A percentile compares a stretch with the other conserved stretches of the same genome.
Evolutionary conservation across 2,329 filamentous ascomycete species (phyloP).

Genomic region (Phymatotrichopsis omnivora): DNA sequence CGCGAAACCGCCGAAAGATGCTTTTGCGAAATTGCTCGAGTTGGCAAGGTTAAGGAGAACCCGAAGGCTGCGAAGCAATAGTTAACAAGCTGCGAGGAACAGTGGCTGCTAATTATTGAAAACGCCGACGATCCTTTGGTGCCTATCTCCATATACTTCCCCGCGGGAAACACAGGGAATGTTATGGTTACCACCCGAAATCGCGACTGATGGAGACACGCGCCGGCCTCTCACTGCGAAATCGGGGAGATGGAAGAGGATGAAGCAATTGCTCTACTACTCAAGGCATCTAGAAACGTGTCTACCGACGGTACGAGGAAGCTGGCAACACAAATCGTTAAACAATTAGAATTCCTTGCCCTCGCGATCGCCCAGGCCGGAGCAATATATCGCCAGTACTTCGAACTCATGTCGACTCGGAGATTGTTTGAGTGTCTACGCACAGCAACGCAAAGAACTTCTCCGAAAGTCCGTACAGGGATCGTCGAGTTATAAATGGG

Average conservation of each 20-base stretch:
- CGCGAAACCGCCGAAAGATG: conserved; percentile 9
- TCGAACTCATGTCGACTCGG: neutral
- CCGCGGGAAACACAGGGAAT: neutral
- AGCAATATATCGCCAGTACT: neutral
- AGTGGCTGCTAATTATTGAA: conserved; percentile 37
- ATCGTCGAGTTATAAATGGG: too few species aligned
- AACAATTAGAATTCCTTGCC: neutral
- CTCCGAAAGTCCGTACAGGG: too few species aligned
- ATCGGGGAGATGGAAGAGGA: conserved; percentile 1
- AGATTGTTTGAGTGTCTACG: neutral
- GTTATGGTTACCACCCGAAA: conserved; percentile 35
- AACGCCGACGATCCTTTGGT: conserved; percentile 36
- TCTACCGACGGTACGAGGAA: too few species aligned
- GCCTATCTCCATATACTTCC: conserved; percentile 33
- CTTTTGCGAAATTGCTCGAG: conserved; percentile 25
- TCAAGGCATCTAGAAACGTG: neutral
- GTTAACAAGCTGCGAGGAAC: conserved; percentile 27
- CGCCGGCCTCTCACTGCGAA: neutral
- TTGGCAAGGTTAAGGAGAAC: conserved; percentile 25
- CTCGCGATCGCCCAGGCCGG: conserved; percentile 5
- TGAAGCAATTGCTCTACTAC: conserved; percentile 4
- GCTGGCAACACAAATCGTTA: neutral
- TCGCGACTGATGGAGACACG: conserved; percentile 18
- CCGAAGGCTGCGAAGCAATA: conserved; percentile 28
- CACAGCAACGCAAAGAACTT: neutral